These are phyloP conservation scores for Aspergillus sclerotialis DNA, from an alignment of 2,329 filamentous ascomycete species.

Conservation along the genomic window DNA sequence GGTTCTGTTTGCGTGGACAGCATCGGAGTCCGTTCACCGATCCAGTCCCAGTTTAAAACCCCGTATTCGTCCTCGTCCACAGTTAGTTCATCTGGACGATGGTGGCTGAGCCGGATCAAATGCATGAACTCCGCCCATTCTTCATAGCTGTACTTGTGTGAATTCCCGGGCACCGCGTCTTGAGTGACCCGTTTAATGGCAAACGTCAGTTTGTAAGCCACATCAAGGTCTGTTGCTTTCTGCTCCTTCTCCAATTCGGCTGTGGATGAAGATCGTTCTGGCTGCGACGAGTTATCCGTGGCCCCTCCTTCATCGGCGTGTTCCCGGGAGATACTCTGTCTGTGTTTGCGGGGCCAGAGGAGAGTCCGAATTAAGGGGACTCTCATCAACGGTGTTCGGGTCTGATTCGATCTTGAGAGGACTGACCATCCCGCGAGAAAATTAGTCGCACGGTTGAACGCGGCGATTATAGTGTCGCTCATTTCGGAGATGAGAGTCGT, in stretches of 20 bases:
- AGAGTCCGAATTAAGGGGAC: conserved; percentile 36
- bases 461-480: conserved; percentile 69
- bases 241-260: conserved; percentile 28
- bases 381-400: conserved; percentile 43
- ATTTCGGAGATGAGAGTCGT: conserved; percentile 80
- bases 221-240: conserved; percentile 37
- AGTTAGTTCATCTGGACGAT: conserved; percentile 24
- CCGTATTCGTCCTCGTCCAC: conserved; percentile 51
- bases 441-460: conserved; percentile 57
- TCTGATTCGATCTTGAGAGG: conserved; percentile 55
- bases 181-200: conserved; percentile 39
- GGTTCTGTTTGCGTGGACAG: conserved; percentile 56
- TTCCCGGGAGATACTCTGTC: conserved; percentile 38
- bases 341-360: conserved; percentile 31
- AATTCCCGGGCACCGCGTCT: conserved; percentile 52
- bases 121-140: conserved; percentile 82
- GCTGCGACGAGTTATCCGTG: too few species aligned
- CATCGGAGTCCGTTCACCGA: conserved; percentile 62
- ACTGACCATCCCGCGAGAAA: conserved; percentile 59
- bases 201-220: conserved; percentile 56
- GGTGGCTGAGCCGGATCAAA: conserved; percentile 56
- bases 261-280: conserved; percentile 37
- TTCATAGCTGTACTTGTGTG: conserved; percentile 67
- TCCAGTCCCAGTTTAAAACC: conserved; percentile 64
- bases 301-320: conserved; percentile 40